Evolutionary conservation across 306 rosid species (phyloP).

Genomic region (Dryas alaskensis): DNA sequence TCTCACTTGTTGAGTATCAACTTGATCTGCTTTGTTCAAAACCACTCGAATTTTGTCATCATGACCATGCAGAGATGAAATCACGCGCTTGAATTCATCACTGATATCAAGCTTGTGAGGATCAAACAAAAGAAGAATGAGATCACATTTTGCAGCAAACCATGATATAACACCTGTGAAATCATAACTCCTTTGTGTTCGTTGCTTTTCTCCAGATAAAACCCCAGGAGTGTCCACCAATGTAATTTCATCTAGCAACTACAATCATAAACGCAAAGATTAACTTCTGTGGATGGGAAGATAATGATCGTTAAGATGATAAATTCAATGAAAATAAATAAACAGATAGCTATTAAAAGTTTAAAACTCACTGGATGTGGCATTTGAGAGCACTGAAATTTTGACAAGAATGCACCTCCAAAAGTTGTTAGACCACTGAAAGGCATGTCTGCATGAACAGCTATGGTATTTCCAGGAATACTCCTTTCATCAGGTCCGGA

Average conservation of each 20-base stretch:
- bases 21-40: constrained; percentile 92
- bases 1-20: constrained; percentile 91
- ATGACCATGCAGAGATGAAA: constrained; percentile 71
- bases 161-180: constrained; percentile 96
- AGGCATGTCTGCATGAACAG: constrained; percentile 96
- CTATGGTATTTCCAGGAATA: constrained; percentile 89
- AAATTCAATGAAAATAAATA: background rate
- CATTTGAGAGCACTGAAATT: constrained; percentile 93
- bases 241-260: constrained; percentile 81
- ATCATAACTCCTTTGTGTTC: constrained; percentile 90
- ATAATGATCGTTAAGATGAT: background rate
- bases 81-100: constrained; percentile 89
- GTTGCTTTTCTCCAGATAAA: constrained; percentile 94
- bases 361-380: constrained; percentile 81
- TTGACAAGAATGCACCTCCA: constrained; percentile 87
- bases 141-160: constrained; percentile 97
- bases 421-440: constrained; percentile 72
- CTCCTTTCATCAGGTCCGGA: constrained; percentile 97
- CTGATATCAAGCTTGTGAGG: constrained; percentile 95
- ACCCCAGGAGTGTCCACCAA: constrained; percentile 97
- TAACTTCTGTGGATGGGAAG: background rate
- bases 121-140: constrained; percentile 85
- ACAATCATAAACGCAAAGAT: constrained; percentile 5
- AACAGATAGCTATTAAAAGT: background rate
- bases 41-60: constrained; percentile 98